These are phyloP conservation scores for Periconia sp. DNA, from an alignment of 2,329 filamentous ascomycete genomes.

Conservation along the genomic window DNA sequence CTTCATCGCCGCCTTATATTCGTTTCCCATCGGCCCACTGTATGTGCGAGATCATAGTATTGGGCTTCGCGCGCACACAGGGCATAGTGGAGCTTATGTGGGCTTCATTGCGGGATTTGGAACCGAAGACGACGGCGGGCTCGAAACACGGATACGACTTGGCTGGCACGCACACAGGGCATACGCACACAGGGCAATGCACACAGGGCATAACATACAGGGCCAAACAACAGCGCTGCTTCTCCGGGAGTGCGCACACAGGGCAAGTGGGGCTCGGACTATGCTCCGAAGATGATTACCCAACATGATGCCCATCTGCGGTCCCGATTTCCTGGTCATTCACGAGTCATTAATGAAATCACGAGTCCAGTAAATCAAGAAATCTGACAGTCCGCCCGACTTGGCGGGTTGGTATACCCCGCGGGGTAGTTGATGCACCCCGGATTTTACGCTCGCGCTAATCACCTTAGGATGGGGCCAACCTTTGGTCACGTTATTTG, in stretches of 20 bases:
- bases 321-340: not conserved
- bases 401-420: slow-evolving; percentile 4
- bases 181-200: not conserved
- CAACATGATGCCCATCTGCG: not conserved
- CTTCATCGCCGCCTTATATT: not conserved
- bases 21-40: not conserved
- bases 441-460: slow-evolving; percentile 1
- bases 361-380: not conserved
- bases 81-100: slow-evolving; percentile 23
- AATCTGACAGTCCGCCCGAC: not conserved
- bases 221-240: not conserved
- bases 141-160: not conserved
- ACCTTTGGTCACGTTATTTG: slow-evolving; percentile 4
- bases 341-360: not conserved
- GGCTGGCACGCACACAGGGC: slow-evolving; percentile 1
- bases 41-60: not conserved
- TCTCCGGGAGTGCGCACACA: slow-evolving; percentile 3
- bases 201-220: not conserved
- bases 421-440: slow-evolving; percentile 4
- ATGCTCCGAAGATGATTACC: not conserved
- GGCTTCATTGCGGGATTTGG: not conserved
- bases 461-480: not conserved
- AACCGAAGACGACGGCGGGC: not conserved
- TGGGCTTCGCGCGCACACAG: slow-evolving; percentile 19
- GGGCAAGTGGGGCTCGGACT: slow-evolving; percentile 3